Evolutionary conservation across 129 eudicot species (phyloP).

Genomic region (Saussurea involucrata): DNA sequence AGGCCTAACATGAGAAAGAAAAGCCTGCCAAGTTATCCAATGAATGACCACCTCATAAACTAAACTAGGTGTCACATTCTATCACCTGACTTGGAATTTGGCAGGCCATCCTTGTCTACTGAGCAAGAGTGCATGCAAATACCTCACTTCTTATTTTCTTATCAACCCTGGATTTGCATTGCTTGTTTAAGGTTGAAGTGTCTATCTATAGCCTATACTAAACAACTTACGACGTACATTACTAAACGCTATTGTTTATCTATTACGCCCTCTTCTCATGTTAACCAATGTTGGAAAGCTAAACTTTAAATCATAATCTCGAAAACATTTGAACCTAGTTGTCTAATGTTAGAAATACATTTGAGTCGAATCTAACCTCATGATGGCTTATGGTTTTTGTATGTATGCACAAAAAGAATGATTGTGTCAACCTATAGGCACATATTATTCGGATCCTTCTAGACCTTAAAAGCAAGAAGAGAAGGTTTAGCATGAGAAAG

Average conservation of each 20-base stretch:
- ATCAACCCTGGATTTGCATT: not conserved
- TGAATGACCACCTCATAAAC: not conserved
- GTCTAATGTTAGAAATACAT: not conserved
- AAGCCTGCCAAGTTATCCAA: not conserved
- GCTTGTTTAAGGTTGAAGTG: not conserved
- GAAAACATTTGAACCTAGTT: not conserved
- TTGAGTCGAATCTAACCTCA: not conserved
- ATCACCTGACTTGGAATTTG: not conserved
- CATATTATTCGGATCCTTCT: not conserved
- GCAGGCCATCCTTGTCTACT: not conserved
- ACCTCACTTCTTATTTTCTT: not conserved
- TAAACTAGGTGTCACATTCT: not conserved
- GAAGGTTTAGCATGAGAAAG: conserved; percentile 10
- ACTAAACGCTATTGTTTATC: too few relatives aligned
- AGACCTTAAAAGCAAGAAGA: not conserved
- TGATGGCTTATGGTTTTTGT: not conserved
- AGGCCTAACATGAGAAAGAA: not conserved
- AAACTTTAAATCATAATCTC: not conserved
- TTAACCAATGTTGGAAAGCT: not conserved
- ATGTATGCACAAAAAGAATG: not conserved
- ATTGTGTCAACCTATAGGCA: not conserved
- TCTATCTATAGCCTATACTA: not conserved
- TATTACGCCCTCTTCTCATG: not conserved
- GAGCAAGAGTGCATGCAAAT: not conserved
- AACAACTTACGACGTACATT: not conserved